Evolutionary conservation across 139 green algal species (phyloP), one percentile per base, ranked within the genome.

Genomic region (Picochlorum sp.): DNA sequence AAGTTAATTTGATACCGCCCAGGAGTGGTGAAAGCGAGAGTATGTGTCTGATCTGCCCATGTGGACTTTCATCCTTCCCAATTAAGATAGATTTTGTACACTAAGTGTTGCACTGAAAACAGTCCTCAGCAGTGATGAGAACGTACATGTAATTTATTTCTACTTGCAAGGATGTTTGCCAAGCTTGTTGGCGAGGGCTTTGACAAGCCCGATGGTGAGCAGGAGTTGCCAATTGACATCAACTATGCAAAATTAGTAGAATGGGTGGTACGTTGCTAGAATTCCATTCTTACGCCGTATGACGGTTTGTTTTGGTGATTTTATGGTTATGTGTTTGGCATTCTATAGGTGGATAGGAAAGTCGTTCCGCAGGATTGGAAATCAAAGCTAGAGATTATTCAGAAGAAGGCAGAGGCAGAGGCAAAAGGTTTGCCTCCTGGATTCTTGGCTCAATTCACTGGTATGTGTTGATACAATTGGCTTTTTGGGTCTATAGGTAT

Each of bases 321-420:
- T 54, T 4, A 21, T 54, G 13, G 8, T 54, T 13, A 18, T 54
- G n/a, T 11, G 8, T 21, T 26, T 18, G 51, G 8, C 8, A 11
- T 41, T 37, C 15, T 58, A 14, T 69, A 91, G 85, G 72, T 87
- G 2, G 71, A 76, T 26, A 66, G 84, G 3, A 78, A 85, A 65
- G 85, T 89, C 65, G 69, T 95, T 24, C 62, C 82, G 2, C 47
- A 64, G 4, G 87, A 92, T 63, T 95, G 84, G 86, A 74, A 73
- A 49, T 85, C 85, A 58, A 74, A 79, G 3, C 37, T 91, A 20
- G 58, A 81, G 24, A 80, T 73, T 2, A 85, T 93, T 49, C 77
- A 88, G 51, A 64, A 73, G 11, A 87, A 87, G 50, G 66, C 71
- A 0, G 59, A 44, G 0, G 77, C 84, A 32, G 76, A 72, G 0